Evolutionary conservation across 768 basidiomycete species (phyloP), one percentile per base, ranked within the genome.

Genomic region (Rhodotorula diobovata): DNA sequence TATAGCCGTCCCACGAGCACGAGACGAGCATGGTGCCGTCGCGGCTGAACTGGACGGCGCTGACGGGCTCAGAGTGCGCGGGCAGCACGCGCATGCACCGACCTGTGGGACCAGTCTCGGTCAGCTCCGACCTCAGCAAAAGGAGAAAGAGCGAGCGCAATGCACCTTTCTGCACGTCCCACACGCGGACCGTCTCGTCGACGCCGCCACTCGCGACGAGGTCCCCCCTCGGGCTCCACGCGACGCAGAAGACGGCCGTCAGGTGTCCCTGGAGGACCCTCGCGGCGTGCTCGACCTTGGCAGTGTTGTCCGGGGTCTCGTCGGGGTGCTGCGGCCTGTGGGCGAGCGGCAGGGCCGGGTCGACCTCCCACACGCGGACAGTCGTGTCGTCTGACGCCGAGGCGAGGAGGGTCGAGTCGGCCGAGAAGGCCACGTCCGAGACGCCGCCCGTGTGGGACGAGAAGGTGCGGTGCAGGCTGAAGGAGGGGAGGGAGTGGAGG

Each of bases 21-120:
- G 93, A 95, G 5, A 92, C 90, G 37, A 99, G 89, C 74, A 98
- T 87, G 15, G 91, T 94, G 12, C 96, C 96, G 74, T 98, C 95
- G 74, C 89, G 86, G 80, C 91, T 97, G 84, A 96, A 99, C 68
- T 87, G 86, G 12, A 98, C 93, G 20, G 91, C 89, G 54, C 93
- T 95, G 43, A 98, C 92, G 21, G 96, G 94, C 80, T 98, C 96
- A 4, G 94, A 94, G 82, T 98, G 96, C 4, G 96, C 96, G 45
- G 94, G 93, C 16, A 98, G 83, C 25, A 90, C 87, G 80, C 90
- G 89, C 78, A 97, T 81, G n/a, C 88, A 87, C 78, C 85, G 89
- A 28, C 91, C 95, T 93, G 68, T 20, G 46, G 14, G 43, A n/a
- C n/a, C 4, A 21, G 35, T 9, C n/a, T 7, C 6, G 23, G 28